phyloP scores from a whole-genome alignment of 2,329 filamentous ascomycete genomes.

The Rutstroemia sp. region DNA sequence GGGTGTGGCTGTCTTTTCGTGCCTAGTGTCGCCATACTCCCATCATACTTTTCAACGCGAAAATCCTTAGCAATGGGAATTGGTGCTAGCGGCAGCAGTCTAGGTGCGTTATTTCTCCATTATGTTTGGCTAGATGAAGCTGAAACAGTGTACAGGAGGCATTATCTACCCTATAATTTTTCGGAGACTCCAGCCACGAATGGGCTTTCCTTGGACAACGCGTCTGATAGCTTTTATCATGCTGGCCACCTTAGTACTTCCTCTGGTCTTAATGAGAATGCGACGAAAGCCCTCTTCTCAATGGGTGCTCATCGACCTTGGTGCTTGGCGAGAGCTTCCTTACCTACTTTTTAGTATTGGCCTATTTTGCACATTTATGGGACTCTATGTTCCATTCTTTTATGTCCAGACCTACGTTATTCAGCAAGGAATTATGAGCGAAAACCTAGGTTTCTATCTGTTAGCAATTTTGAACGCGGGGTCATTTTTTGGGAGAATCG shows the following conservation, averaged over 20 bases:
- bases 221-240: background rate
- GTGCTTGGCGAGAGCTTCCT: background rate
- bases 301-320: background rate
- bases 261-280: background rate
- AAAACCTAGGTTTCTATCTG: constrained; percentile 4
- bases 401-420: background rate
- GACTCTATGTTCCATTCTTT: constrained; percentile 1
- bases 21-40: constrained; percentile 26
- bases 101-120: constrained; percentile 27
- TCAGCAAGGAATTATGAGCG: background rate
- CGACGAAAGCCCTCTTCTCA: background rate
- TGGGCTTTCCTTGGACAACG: background rate
- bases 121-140: background rate
- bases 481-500: constrained; percentile 12
- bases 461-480: constrained; percentile 12
- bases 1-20: constrained; percentile 26
- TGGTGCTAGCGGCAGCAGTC: constrained; percentile 32
- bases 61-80: constrained; percentile 39
- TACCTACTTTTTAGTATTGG: background rate
- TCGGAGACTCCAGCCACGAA: background rate
- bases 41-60: constrained; percentile 37
- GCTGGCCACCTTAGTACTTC: background rate
- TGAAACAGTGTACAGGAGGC: constrained; percentile 23
- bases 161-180: constrained; percentile 48
- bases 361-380: background rate